Percentiles rank a stretch among this genome's conserved stretches.
Conservation (phyloP, 2,329 filamentous ascomycete genomes). For the Celoporthe dispersa region DNA sequence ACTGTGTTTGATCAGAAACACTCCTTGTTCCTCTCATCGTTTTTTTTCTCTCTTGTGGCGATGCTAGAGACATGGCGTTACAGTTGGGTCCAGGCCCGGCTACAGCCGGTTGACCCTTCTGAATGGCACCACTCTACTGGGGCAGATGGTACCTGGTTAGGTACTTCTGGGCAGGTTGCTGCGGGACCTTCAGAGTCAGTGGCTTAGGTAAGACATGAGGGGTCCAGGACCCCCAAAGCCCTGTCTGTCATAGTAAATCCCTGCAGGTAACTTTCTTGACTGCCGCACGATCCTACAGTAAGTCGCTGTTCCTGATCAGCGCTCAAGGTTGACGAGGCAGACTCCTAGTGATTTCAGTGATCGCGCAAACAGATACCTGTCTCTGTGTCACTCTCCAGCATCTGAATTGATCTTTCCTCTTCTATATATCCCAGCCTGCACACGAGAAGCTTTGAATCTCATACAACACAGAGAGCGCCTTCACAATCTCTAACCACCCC, state of each 20-base stretch:
- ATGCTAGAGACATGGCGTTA: not conserved
- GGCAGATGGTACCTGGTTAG: not conserved
- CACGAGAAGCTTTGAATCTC: not conserved
- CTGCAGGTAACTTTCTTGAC: constrained; percentile 4
- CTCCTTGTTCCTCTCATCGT: not conserved
- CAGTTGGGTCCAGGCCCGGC: not conserved
- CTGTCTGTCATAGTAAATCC: constrained; percentile 3
- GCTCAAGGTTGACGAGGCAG: not conserved
- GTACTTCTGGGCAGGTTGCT: not conserved
- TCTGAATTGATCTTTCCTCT: not conserved
- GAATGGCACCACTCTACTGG: not conserved
- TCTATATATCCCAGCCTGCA: too few species aligned
- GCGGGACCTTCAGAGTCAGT: not conserved
- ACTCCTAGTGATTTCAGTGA: not conserved
- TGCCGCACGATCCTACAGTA: not conserved
- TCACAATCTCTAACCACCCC: not conserved
- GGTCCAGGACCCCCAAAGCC: not conserved
- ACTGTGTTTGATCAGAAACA: not conserved
- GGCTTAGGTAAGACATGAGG: constrained; percentile 10
- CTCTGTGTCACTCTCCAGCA: not conserved
- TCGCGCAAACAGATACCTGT: not conserved
- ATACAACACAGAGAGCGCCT: not conserved
- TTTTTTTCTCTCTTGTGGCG: not conserved
- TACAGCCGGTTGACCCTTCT: constrained; percentile 1
- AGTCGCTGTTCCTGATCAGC: not conserved